Conservation (phyloP, 208 protist genomes). For the Acanthamoeba quina region DNA sequence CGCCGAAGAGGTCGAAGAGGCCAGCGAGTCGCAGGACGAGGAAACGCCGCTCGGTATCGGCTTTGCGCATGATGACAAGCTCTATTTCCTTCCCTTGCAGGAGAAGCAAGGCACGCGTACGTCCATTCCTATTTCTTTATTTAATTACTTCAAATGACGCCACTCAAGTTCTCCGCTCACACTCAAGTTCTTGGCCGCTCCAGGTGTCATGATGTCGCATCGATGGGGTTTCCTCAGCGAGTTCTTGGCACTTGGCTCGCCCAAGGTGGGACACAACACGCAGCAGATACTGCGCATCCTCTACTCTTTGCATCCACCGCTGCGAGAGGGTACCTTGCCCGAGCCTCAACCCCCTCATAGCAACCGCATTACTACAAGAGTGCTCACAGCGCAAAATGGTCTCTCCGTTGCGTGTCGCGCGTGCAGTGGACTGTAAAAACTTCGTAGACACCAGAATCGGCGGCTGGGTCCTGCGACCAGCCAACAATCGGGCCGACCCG, state of each 20-base stretch:
- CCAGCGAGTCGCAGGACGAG: background rate
- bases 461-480: constrained; percentile 28
- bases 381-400: background rate
- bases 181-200: background rate
- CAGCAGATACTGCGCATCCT: constrained; percentile 32
- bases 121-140: background rate
- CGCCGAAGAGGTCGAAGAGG: background rate
- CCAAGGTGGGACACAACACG: constrained; percentile 19
- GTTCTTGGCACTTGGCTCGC: background rate
- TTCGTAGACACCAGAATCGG: constrained; percentile 48
- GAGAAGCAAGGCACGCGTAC: constrained; percentile 21
- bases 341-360: background rate
- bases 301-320: constrained; percentile 9
- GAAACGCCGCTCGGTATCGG: constrained; percentile 10
- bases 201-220: constrained; percentile 13
- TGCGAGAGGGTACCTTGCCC: background rate
- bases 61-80: background rate
- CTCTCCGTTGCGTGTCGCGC: background rate
- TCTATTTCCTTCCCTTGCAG: constrained; percentile 36
- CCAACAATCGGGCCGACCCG: background rate
- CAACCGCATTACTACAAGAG: background rate
- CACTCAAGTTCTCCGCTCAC: background rate
- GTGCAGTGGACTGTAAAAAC: background rate
- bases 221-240: background rate
- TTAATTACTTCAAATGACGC: background rate